Evolutionary conservation across 306 rosid genomes (phyloP).

Genomic region (Quercus berberidifolia): DNA sequence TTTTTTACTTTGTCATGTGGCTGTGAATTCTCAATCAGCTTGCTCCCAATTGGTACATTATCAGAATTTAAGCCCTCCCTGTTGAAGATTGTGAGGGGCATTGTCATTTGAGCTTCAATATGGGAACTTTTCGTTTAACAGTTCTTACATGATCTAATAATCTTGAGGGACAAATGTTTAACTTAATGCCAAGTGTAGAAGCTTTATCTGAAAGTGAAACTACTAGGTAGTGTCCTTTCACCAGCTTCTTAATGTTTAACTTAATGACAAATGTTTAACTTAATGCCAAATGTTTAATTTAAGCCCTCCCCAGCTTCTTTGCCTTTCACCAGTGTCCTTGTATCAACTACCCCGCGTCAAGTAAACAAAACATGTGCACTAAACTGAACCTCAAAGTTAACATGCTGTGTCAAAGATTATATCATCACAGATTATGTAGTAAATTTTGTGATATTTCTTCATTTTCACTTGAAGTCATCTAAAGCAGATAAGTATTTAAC

Average conservation of each 20-base stretch:
- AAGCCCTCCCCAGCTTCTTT: constrained; percentile 19
- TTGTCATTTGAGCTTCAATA: constrained; percentile 5
- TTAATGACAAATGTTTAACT: too few relatives aligned
- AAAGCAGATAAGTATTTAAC: constrained; percentile 6
- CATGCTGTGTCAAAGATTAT: background rate
- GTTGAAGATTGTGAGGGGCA: constrained; percentile 32
- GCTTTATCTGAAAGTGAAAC: background rate
- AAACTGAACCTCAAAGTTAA: background rate
- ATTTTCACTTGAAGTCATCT: background rate
- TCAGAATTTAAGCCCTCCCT: constrained; percentile 39
- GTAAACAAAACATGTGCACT: constrained; percentile 13
- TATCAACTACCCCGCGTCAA: constrained; percentile 41
- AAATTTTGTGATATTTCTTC: background rate
- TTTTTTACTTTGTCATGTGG: constrained; percentile 32
- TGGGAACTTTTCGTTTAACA: background rate
- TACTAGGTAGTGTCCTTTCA: background rate
- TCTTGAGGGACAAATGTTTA: background rate
- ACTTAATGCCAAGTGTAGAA: constrained; percentile 6
- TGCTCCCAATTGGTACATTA: constrained; percentile 29
- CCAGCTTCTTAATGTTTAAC: too few relatives aligned
- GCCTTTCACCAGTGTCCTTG: constrained; percentile 29
- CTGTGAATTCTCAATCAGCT: constrained; percentile 25
- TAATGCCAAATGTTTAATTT: too few relatives aligned
- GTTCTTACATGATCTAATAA: constrained; percentile 3
- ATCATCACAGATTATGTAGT: background rate